Base-by-base conservation (phyloP, 2,329 filamentous ascomycete species). In the Tolypocladium tundrense region DNA sequence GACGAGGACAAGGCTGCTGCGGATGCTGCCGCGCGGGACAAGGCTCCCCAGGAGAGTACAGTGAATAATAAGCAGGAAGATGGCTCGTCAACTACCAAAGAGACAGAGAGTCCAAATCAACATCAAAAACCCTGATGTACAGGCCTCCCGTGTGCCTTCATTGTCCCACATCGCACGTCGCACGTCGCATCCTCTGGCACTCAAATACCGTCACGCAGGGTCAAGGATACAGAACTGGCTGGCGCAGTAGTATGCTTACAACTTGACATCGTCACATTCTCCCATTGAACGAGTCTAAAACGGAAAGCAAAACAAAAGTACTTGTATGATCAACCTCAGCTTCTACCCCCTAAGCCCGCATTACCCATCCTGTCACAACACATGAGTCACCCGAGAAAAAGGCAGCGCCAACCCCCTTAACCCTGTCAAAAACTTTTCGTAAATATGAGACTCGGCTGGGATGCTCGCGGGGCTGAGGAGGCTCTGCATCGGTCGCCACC, bases 261-360 rank as follows among this genome's bases (percentile, higher is more conserved):
- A 45, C 21, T 53, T 48, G 42, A 57, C 45, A 31, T 37, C 41
- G 43, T 50, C 57, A 50, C 51, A 54, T 27, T 60, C 64, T 66
- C 69, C 66, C 63, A 66, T 66, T 66, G 40, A 63, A 63, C 64
- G 65, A 66, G 63, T 67, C 69, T 70, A 73, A 65, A 69, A 68
- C 68, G 67, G 61, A 67, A 72, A 71, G 69, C 69, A 72, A 71
- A 68, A 72, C 69, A 56, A 77, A 77, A 77, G 75, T 77, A 75
- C 76, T 80, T 78, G 78, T 79, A 79, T 79, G 72, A 77, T 80
- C 78, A 78, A 80, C 79, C 77, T 80, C 73, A 74, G 72, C 73
- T 76, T 77, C 75, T 71, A 77, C 75, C 75, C 33, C 76, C 74
- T 75, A 75, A 72, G 75, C 73, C 72, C 73, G 70, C 69, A 72